These are phyloP conservation scores for Plasmodium gallinaceum DNA, from an alignment of 169 alveolate genomes.

Conservation along the genomic window DNA sequence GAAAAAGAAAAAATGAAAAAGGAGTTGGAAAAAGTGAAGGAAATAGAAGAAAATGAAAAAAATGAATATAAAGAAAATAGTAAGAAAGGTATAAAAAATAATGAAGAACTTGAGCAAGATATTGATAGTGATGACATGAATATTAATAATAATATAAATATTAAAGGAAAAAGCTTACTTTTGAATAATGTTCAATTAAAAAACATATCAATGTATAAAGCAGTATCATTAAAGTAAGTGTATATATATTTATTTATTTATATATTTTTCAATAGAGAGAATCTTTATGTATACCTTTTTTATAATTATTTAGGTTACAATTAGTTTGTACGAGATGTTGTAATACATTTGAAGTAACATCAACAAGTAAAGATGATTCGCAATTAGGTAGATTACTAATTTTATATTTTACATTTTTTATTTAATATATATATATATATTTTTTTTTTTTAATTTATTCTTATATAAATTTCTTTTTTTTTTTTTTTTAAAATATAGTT, in stretches of 20 bases:
- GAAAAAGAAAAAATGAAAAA: conserved; percentile 49
- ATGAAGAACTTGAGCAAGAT: conserved; percentile 54
- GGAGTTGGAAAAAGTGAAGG: conserved; percentile 8
- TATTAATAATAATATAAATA: conserved; percentile 48
- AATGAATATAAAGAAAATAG: conserved; percentile 6
- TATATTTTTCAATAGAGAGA: not conserved
- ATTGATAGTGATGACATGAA: conserved; percentile 73
- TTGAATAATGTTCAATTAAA: conserved; percentile 35
- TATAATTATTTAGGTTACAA: conserved; percentile 35
- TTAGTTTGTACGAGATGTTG: conserved; percentile 64
- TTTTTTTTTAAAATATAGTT: conserved; percentile 17
- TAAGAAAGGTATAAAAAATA: not conserved
- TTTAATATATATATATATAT: not conserved
- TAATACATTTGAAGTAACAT: conserved; percentile 56
- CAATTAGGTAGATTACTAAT: conserved; percentile 43
- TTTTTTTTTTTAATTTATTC: not conserved
- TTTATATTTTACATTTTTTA: not conserved
- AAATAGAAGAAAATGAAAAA: conserved; percentile 4
- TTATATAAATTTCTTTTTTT: not conserved
- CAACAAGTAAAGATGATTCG: conserved; percentile 48
- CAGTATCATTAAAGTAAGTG: conserved; percentile 50
- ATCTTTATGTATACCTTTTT: conserved; percentile 1
- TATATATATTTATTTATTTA: not conserved
- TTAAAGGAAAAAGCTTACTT: conserved; percentile 47
- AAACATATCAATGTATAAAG: conserved; percentile 59